Evolutionary conservation across 306 rosid species (phyloP), one percentile per base, ranked within the genome.

Genomic region (Erythrophleum fordii): DNA sequence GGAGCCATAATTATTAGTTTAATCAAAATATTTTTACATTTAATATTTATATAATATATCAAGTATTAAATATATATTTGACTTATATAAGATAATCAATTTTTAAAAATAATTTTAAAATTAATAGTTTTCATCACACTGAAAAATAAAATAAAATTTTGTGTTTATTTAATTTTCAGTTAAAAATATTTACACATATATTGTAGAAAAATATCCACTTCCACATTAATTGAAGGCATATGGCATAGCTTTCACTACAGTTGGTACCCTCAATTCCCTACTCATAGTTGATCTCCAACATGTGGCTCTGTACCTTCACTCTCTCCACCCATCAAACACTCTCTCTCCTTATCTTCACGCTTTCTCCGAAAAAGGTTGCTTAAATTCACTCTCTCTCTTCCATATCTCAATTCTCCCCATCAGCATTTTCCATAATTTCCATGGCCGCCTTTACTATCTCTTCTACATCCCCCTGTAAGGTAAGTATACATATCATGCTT

Each of bases 381-480:
- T 28, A 62, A 20, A 18, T 44, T 46, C 77, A 14, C n/a, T 45
- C 42, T 82, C 56, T 71, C 77, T 56, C 78, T 56, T 69, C 37
- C 46, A 31, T 17, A 25, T 13, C 68, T 64, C 64, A 67, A 35
- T 5, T 42, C 23, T 31, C 45, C 6, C 23, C 25, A 6, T 42
- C 7, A 7, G 12, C 58, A 73, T 59, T 53, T n/a, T 39, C 71
- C 41, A 58, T n/a, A n/a, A n/a, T 25, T 25, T 12, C 65, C 77
- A 42, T 82, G 70, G 49, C 79, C 49, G 28, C 80, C 29, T 68
- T 42, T 28, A 76, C 62, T 48, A 66, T 68, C 42, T 76, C 53
- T 41, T 75, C 91, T 46, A 75, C 89, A 48, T 80, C 90, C 42
- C 77, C 88, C 41, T 85, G 88, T 23, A 86, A 85, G 91, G 93